Evolutionary conservation across 179 eudicot species (phyloP), one percentile per base, ranked within the genome.

Genomic region (Carnegiea gigantea): DNA sequence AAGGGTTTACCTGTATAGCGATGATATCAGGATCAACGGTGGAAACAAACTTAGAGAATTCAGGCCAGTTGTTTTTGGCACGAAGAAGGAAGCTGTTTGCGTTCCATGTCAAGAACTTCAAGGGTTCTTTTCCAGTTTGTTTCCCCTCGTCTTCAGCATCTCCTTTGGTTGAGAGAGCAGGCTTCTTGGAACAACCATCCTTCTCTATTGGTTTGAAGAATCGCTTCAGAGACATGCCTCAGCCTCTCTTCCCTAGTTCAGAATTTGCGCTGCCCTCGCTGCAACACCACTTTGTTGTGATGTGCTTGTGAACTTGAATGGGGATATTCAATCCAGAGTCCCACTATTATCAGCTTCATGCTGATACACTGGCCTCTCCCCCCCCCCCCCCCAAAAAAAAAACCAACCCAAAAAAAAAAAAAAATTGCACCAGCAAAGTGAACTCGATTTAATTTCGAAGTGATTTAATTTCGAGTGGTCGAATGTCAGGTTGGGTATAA

Each of bases 71-170:
- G 86, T 92, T 96, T 81, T 96, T 96, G 75, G 90, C 89, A 14
- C 99, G 93, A 24, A 96, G 92, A 57, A 96, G 93, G 36, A 96
- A 91, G 79, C 98, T 94, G 74, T 96, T 96, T 7, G 97, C 99
- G 76, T 96, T 96, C 99, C 99, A 96, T 30, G 99, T 94, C 70
- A 96, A 24, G 87, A 94, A 96, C 92, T 93, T 96, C 78, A 83
- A 78, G n/a, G 98, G 99, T 71, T 96, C 97, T 77, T 89, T 89
- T 43, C 9, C 72, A 44, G 6, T 70, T 15, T 81, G 81, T 28
- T 75, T 70, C 43, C 79, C 84, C 30, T 81, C 78, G 6, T 83
- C 82, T 21, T 26, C 71, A 2, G 78, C 79, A 8, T 81, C 78
- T 21, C 83, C 76, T 20, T 87, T 79, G 70, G 88, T 71, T 30